Conservation (phyloP, 139 green algal genomes). For the Chlamydomonas sp. region DNA sequence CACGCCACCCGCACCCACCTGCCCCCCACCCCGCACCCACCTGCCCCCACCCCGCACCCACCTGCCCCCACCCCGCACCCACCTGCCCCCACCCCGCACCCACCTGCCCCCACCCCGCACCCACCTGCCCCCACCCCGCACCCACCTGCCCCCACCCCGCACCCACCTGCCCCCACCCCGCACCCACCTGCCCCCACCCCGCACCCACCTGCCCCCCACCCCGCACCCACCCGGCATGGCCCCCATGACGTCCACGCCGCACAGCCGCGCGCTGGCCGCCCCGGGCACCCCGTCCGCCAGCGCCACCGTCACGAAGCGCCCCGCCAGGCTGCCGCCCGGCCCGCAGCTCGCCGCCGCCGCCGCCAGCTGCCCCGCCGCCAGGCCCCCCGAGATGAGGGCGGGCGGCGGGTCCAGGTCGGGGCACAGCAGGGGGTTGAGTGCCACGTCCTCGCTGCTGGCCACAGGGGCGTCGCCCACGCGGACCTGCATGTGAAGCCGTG, state of each 20-base stretch:
- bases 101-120: conserved; percentile 2
- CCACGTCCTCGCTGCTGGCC: no score
- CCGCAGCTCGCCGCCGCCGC: background rate
- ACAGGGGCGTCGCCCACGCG: background rate
- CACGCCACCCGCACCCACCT: no score
- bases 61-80: background rate
- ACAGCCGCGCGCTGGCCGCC: background rate
- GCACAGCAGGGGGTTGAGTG: background rate
- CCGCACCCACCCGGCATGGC: background rate
- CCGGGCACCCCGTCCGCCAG: background rate
- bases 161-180: no score
- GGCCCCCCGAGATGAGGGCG: background rate
- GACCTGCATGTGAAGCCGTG: background rate
- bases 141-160: no score
- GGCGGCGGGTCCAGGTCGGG: background rate
- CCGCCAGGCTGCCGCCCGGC: conserved; percentile 1
- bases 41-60: background rate
- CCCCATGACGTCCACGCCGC: conserved; percentile 17
- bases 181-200: no score
- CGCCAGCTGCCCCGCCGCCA: background rate
- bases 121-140: background rate
- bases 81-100: background rate
- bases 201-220: no score
- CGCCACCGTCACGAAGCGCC: conserved; percentile 1
- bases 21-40: background rate